Conservation (phyloP, 1,139 yeast species). For the Trichomonascaceae sp. region DNA sequence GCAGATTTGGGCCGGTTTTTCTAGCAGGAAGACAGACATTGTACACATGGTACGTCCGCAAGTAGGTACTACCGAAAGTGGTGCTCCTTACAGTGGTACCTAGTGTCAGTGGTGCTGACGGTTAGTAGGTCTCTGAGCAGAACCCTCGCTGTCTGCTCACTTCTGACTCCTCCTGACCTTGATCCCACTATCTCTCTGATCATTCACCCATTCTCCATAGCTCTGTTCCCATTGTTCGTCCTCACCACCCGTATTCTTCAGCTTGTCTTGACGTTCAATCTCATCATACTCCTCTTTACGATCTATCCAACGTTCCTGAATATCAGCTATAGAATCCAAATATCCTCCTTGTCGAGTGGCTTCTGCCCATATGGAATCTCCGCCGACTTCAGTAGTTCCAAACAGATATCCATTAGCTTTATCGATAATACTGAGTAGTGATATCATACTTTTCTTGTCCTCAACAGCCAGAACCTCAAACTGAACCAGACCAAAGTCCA, state of each 20-base stretch:
- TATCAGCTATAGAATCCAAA: constrained; percentile 52
- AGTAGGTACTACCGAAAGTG: no score
- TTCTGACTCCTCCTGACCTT: constrained; percentile 1
- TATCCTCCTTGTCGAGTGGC: constrained; percentile 76
- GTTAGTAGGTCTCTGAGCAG: no score
- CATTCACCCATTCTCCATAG: constrained; percentile 55
- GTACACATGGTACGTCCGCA: no score
- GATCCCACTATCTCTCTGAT: constrained; percentile 10
- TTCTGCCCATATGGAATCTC: constrained; percentile 94
- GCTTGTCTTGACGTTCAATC: constrained; percentile 46
- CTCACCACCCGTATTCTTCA: constrained; percentile 38
- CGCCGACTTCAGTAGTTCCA: constrained; percentile 90
- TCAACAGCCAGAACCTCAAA: constrained; percentile 89
- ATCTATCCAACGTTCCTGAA: constrained; percentile 96
- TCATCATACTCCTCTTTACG: constrained; percentile 70
- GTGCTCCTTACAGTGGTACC: no score
- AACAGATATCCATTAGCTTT: constrained; percentile 90
- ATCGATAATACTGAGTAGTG: constrained; percentile 68
- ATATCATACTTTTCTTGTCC: constrained; percentile 86
- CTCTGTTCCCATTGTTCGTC: constrained; percentile 72
- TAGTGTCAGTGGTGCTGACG: no score
- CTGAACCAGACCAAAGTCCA: constrained; percentile 80
- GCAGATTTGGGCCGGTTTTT: no score
- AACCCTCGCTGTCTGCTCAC: background rate
- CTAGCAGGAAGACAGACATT: no score